Base-by-base conservation (phyloP, 768 basidiomycete species). In the Pleurotus ostreatus region DNA sequence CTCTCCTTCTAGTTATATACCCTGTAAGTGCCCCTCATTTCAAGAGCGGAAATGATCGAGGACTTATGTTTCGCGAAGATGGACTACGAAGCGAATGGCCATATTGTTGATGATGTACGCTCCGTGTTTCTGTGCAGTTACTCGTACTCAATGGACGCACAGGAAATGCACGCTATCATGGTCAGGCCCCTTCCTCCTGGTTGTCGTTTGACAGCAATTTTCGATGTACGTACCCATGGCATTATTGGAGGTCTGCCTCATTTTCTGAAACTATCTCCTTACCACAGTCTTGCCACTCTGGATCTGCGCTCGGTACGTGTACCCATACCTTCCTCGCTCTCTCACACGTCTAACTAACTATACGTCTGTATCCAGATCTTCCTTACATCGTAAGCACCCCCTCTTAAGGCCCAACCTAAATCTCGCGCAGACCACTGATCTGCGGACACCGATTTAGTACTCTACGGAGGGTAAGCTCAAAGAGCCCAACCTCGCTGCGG, bases 391-490 rank as follows among this genome's bases (percentile, higher is more conserved):
- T 88, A 70, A 39, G 77, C 59, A 38, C 55, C 16, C 11, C 30
- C 30, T 34, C 11, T 54, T 22, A 13, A 48, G 20, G 20, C 9
- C 9, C 7, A 8, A 34, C 30, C 30, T 9, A 9, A 34, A 9
- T 34, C 30, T 11, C 8, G 30, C 30, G 2, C 30, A 34, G 30
- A 9, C 2, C 30, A 11, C 11, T 34, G 7, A 34, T 11, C 1
- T 1, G 9, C 1, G 30, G 30, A 11, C 30, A 34, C 15, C 44
- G 15, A 9, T 16, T 34, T 59, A 90, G 85, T 98, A 98, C 72
- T 93, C 93, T 18, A 96, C 94, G 5, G 93, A 98, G 73, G 94
- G 94, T 48, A 94, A 92, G 66, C 73, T 98, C 67, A 97, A 98
- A 70, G 94, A 97, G 67, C 94, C 95, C 34, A 95, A 97, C 66